Base-by-base conservation (phyloP, 257 asterid genomes). In the Avicennia marina region DNA sequence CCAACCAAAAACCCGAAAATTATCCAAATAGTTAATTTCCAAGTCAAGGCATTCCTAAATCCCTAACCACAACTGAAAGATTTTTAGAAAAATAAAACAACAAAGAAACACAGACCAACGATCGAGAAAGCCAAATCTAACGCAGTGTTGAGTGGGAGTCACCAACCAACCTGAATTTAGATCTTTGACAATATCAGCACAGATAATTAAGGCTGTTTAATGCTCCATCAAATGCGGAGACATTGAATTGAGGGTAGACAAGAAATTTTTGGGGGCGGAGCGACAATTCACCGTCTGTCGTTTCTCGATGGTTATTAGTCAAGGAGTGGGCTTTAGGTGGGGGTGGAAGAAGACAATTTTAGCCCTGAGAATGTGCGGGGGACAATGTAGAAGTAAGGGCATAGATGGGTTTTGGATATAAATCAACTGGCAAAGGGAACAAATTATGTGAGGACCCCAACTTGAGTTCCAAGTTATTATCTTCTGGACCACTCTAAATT, bases 241-340 rank as follows among this genome's bases (percentile, higher is more conserved):
- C 64, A 65, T 66, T 63, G 76, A 64, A 70, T 70, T 70, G 71
- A 36, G 59, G 38, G 68, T 27, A 54, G 32, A 15, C 39, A 58
- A 48, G 34, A 44, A 26, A 29, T 16, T 27, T 15, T 47, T 42
- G 8, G 53, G 52, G 72, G 56, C 39, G 21, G 32, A 62, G 57
- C 24, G 49, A 25, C 22, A 11, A 33, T 32, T 47, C 32, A 33
- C 43, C 31, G 4, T 9, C 15, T 47, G 38, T 55, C 19, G 15
- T 4, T 44, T 25, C 17, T 8, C 22, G 29, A 15, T 53, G 53
- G 20, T 33, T 6, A 38, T 16, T 26, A 11, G 15, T 25, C 44
- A 39, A 56, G 65, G 36, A 58, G 64, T 67, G 62, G 62, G 47
- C 22, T 66, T 11, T 16, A 18, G 2, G 6, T 5, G 34, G 42